Evolutionary conservation across 2,329 filamentous ascomycete genomes (phyloP).

Genomic region (Aspergillus terreus): DNA sequence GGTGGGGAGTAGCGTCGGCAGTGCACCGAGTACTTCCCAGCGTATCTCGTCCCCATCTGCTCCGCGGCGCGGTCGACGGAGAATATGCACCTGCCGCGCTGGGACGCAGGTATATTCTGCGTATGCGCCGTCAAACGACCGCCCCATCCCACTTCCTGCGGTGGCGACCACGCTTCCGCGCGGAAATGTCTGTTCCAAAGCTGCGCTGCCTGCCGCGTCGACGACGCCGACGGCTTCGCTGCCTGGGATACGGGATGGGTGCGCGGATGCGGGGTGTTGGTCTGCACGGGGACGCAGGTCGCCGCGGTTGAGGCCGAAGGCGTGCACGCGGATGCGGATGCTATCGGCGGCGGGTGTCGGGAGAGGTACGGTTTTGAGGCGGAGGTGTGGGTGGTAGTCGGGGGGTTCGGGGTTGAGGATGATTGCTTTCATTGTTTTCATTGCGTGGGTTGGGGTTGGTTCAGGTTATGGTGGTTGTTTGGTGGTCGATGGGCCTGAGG

Average conservation of each 20-base stretch:
- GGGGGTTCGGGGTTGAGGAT: conserved; percentile 33
- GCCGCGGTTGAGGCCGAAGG: conserved; percentile 47
- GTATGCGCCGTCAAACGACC: conserved; percentile 48
- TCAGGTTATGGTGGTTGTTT: background rate
- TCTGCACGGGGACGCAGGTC: conserved; percentile 47
- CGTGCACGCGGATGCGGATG: conserved; percentile 42
- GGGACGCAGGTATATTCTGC: conserved; percentile 48
- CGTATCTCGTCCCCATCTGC: conserved; percentile 16
- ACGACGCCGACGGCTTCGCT: conserved; percentile 47
- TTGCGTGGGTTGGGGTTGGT: background rate
- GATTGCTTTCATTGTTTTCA: conserved; percentile 40
- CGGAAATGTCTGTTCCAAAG: conserved; percentile 24
- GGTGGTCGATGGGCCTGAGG: background rate
- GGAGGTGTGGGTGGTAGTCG: conserved; percentile 39
- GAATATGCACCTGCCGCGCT: conserved; percentile 35
- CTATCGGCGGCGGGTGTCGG: conserved; percentile 36
- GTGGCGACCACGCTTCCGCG: conserved; percentile 44
- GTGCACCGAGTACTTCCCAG: conserved; percentile 45
- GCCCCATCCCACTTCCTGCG: conserved; percentile 49
- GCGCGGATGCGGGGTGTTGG: conserved; percentile 35
- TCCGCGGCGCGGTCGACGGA: conserved; percentile 32
- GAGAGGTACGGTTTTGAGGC: conserved; percentile 36
- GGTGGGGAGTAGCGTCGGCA: conserved; percentile 52
- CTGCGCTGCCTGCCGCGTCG: conserved; percentile 28
- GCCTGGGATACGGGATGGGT: conserved; percentile 44